Conservation (phyloP, 306 rosid species). For the Cicer arietinum region DNA sequence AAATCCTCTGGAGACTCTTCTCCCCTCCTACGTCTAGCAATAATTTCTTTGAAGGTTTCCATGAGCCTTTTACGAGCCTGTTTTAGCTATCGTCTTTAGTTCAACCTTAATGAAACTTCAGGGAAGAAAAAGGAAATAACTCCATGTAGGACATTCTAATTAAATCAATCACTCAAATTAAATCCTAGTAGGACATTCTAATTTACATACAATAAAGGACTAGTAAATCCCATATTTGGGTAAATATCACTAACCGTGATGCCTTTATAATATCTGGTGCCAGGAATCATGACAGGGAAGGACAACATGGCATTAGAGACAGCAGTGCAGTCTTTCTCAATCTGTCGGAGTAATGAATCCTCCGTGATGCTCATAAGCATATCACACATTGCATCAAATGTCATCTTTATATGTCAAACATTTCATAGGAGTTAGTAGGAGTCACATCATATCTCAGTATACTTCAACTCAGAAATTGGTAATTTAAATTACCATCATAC, state of each 20-base stretch:
- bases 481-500: slow-evolving; percentile 57
- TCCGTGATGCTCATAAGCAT: slow-evolving; percentile 74
- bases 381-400: slow-evolving; percentile 72
- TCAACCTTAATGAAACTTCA: slow-evolving; percentile 13
- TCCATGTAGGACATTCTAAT: neutral
- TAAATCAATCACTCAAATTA: neutral
- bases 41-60: slow-evolving; percentile 58
- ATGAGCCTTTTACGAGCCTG: slow-evolving; percentile 73
- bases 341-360: slow-evolving; percentile 54
- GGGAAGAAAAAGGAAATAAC: neutral
- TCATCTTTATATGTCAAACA: slow-evolving; percentile 51
- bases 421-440: slow-evolving; percentile 39
- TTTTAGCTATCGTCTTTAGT: slow-evolving; percentile 34
- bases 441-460: neutral
- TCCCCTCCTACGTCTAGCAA: slow-evolving; percentile 59
- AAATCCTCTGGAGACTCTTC: slow-evolving; percentile 58
- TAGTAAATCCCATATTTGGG: neutral
- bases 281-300: slow-evolving; percentile 67
- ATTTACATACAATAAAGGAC: slow-evolving; percentile 13
- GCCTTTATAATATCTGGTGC: slow-evolving; percentile 77
- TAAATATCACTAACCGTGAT: slow-evolving; percentile 50
- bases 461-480: slow-evolving; percentile 7
- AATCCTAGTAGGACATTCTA: neutral
- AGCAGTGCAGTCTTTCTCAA: slow-evolving; percentile 60
- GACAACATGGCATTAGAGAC: slow-evolving; percentile 68